Evolutionary conservation across 2,329 filamentous ascomycete genomes (phyloP).

Genomic region (Talaromyces sp.): DNA sequence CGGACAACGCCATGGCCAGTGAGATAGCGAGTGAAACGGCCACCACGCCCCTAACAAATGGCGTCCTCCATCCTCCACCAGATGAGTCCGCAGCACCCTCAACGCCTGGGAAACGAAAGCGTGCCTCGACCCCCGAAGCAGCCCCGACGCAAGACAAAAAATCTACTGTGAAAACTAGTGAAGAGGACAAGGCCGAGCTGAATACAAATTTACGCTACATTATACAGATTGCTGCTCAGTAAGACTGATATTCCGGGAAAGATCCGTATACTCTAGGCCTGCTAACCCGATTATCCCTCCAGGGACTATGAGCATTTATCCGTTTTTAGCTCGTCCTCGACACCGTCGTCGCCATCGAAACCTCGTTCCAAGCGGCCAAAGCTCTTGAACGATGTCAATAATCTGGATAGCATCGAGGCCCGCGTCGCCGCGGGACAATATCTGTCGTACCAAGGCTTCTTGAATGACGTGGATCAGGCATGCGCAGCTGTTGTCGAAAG

Average conservation of each 20-base stretch:
- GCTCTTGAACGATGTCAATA: slow-evolving; percentile 33
- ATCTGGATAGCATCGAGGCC: slow-evolving; percentile 36
- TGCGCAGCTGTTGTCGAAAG: slow-evolving; percentile 37
- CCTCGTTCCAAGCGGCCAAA: slow-evolving; percentile 44
- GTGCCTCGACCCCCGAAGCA: slow-evolving; percentile 33
- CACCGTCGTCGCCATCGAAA: slow-evolving; percentile 32
- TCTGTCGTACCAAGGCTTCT: slow-evolving; percentile 39
- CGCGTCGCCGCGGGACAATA: slow-evolving; percentile 39
- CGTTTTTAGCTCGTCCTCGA: slow-evolving; percentile 40
- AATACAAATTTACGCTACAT: slow-evolving; percentile 28
- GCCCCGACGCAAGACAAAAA: slow-evolving; percentile 27
- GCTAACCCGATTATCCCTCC: slow-evolving; percentile 23
- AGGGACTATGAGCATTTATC: slow-evolving; percentile 45
- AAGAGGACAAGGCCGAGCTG: slow-evolving; percentile 32
- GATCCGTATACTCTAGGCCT: neutral
- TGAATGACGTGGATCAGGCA: slow-evolving; percentile 42
- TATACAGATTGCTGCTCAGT: slow-evolving; percentile 16
- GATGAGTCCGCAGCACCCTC: slow-evolving; percentile 30
- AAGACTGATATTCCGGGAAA: neutral
- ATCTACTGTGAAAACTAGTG: slow-evolving; percentile 24
- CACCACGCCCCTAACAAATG: slow-evolving; percentile 34
- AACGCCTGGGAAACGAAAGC: slow-evolving; percentile 43
- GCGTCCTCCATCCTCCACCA: slow-evolving; percentile 30
- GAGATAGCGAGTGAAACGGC: slow-evolving; percentile 33
- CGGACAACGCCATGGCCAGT: slow-evolving; percentile 32